These are phyloP conservation scores for Solanum okadae DNA, from an alignment of 257 asterid species.

Conservation along the genomic window DNA sequence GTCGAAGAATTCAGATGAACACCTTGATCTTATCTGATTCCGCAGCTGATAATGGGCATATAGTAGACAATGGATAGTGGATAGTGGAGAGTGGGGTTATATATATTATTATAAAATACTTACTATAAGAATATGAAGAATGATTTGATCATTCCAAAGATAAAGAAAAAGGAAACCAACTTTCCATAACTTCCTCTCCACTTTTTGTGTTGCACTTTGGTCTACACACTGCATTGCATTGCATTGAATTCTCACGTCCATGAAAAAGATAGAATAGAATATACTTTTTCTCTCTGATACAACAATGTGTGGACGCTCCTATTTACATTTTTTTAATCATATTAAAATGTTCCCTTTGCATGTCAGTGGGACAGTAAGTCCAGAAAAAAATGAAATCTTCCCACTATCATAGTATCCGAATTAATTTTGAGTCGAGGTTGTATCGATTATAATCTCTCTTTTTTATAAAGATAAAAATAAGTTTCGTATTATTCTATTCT, in stretches of 20 bases:
- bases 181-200: constrained; percentile 24
- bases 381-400: not conserved
- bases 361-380: constrained; percentile 3
- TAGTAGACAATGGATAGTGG: not conserved
- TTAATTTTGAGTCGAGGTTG: no score
- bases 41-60: not conserved
- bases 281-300: not conserved
- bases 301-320: not conserved
- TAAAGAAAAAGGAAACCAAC: constrained; percentile 26
- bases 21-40: not conserved
- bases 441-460: no score
- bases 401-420: not conserved
- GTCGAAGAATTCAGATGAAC: not conserved
- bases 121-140: not conserved
- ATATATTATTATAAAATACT: not conserved
- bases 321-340: not conserved
- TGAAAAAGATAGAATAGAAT: not conserved
- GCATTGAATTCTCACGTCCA: constrained; percentile 5
- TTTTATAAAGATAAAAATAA: not conserved
- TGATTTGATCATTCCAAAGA: constrained; percentile 23
- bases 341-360: not conserved
- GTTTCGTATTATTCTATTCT: no score
- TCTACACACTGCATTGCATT: not conserved
- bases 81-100: constrained; percentile 10
- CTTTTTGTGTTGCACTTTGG: not conserved